Conservation (phyloP, 2,329 filamentous ascomycete species). For the Elsinoe fawcettii region DNA sequence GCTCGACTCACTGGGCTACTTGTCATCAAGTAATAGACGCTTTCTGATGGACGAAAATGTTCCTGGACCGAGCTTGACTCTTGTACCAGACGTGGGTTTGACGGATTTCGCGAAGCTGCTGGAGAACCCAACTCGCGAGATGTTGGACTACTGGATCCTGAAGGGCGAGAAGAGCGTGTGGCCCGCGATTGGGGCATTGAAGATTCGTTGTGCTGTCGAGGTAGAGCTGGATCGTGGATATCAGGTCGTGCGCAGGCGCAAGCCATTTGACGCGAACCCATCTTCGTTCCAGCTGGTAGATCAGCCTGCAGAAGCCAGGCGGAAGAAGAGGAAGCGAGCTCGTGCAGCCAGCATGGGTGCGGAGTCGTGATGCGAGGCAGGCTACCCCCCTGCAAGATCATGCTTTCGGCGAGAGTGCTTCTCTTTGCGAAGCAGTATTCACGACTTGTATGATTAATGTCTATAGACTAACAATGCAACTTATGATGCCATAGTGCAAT, state of each 20-base stretch:
- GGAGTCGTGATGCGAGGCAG: not conserved
- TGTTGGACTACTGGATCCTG: slow-evolving; percentile 75
- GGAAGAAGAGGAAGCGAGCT: slow-evolving; percentile 11
- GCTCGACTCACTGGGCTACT: slow-evolving; percentile 65
- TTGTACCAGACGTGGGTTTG: slow-evolving; percentile 70
- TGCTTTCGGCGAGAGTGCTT: not conserved
- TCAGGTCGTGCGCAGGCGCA: slow-evolving; percentile 60
- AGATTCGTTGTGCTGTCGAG: slow-evolving; percentile 76
- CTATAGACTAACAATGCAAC: not conserved
- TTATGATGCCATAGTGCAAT: not conserved
- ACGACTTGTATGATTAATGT: not conserved
- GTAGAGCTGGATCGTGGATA: slow-evolving; percentile 82
- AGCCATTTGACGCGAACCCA: slow-evolving; percentile 35
- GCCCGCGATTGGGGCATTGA: slow-evolving; percentile 77
- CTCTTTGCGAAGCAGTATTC: not conserved
- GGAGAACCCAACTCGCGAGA: slow-evolving; percentile 70
- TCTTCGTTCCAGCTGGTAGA: not conserved
- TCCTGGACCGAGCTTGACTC: slow-evolving; percentile 54
- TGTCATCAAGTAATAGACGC: slow-evolving; percentile 62
- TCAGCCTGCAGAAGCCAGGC: slow-evolving; percentile 1
- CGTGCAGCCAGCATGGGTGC: slow-evolving; percentile 15
- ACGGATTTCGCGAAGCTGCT: slow-evolving; percentile 69
- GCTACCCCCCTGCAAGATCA: not conserved
- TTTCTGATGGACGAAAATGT: slow-evolving; percentile 71
- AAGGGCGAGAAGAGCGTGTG: slow-evolving; percentile 82